Evolutionary conservation across 2,329 filamentous ascomycete genomes (phyloP).

Genomic region (Lecanicillium sp.): DNA sequence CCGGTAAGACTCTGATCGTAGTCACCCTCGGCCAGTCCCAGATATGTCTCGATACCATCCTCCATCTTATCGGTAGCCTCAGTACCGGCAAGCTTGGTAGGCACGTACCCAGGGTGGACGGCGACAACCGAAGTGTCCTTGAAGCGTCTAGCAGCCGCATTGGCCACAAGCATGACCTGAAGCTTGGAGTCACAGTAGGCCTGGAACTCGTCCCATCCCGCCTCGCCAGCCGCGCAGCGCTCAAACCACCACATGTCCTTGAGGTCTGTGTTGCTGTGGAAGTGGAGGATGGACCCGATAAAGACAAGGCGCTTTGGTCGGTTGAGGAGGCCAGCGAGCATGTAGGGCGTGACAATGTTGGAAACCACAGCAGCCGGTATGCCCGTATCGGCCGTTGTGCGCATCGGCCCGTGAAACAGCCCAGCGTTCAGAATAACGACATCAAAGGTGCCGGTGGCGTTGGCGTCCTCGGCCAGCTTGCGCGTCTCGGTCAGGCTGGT

Average conservation of each 20-base stretch:
- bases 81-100: slow-evolving; percentile 18
- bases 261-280: slow-evolving; percentile 14
- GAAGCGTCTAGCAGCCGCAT: slow-evolving; percentile 18
- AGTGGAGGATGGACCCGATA: slow-evolving; percentile 18
- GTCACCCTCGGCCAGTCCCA: slow-evolving; percentile 19
- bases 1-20: slow-evolving; percentile 17
- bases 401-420: slow-evolving; percentile 17
- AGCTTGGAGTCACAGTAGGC: slow-evolving; percentile 21
- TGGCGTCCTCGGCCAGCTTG: slow-evolving; percentile 19
- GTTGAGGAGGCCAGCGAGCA: slow-evolving; percentile 18
- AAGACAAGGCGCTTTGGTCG: slow-evolving; percentile 18
- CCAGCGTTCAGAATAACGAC: slow-evolving; percentile 19
- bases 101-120: slow-evolving; percentile 20
- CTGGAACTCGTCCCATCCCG: slow-evolving; percentile 16
- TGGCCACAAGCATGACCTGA: slow-evolving; percentile 19
- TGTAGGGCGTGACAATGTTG: slow-evolving; percentile 21
- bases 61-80: slow-evolving; percentile 16
- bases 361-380: slow-evolving; percentile 19
- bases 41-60: slow-evolving; percentile 19
- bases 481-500: slow-evolving; percentile 18
- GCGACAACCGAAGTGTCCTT: slow-evolving; percentile 16
- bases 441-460: slow-evolving; percentile 19
- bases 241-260: slow-evolving; percentile 20
- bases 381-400: slow-evolving; percentile 17
- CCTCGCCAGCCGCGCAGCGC: slow-evolving; percentile 15